phyloP scores from a whole-genome alignment of 2,329 filamentous ascomycete species.

The Chalaropsis ovoidea region DNA sequence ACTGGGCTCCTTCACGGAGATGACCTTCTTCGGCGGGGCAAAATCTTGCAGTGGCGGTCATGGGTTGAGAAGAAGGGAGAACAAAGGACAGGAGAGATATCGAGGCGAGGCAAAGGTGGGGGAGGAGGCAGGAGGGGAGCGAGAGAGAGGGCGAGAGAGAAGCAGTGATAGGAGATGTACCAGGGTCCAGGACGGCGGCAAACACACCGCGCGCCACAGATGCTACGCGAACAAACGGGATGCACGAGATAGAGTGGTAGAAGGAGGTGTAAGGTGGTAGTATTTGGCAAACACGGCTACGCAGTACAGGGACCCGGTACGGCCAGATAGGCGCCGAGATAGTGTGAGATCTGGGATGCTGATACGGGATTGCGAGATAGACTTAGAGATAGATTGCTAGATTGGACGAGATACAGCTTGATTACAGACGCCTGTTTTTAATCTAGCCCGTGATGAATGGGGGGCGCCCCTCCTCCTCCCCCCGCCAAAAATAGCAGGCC shows the following conservation, averaged over 20 bases:
- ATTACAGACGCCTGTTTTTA: too few species aligned
- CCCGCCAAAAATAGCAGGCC: too few species aligned
- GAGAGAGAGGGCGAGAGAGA: neutral
- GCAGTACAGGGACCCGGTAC: neutral
- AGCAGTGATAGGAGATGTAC: neutral
- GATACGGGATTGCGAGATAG: neutral
- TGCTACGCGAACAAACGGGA: neutral
- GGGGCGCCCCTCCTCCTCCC: too few species aligned
- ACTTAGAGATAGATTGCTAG: neutral
- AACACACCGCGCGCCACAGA: neutral
- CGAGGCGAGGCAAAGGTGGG: neutral
- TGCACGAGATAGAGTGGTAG: neutral
- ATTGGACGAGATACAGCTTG: neutral
- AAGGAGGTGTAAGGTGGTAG: neutral
- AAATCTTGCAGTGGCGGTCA: neutral
- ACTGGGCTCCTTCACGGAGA: neutral
- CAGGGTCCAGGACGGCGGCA: neutral
- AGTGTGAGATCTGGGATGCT: neutral
- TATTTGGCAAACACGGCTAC: neutral
- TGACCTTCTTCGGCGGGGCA: conserved; percentile 10
- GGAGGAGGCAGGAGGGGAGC: neutral
- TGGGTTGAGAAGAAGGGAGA: neutral
- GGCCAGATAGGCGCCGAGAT: neutral
- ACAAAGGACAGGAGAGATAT: neutral
- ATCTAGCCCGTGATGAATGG: too few species aligned